A percentile compares a stretch with the other conserved stretches of the same genome.
Evolutionary conservation across 768 basidiomycete genomes (phyloP).

Genomic region (Russula sp.): DNA sequence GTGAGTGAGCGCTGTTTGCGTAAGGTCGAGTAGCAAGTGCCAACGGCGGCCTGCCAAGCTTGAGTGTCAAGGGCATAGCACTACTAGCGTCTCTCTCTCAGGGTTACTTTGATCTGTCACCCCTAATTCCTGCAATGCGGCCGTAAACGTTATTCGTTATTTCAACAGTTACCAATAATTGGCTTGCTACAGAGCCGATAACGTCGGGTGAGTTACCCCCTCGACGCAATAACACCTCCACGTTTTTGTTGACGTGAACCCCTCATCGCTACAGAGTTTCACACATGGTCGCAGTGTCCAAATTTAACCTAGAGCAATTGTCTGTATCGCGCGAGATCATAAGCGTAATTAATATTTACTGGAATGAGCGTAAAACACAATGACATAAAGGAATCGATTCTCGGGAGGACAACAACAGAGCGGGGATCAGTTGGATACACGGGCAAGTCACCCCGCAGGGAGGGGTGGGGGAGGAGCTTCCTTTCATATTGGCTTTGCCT

Average conservation of each 20-base stretch:
- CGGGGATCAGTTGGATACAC: not conserved
- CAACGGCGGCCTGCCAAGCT: no score
- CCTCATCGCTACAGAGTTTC: not conserved
- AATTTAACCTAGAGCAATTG: not conserved
- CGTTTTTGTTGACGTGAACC: not conserved
- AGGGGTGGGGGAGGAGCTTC: not conserved
- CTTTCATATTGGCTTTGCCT: slow-evolving; percentile 9
- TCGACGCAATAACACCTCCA: not conserved
- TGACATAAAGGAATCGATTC: not conserved
- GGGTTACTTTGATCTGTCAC: not conserved
- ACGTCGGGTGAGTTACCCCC: not conserved
- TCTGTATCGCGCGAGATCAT: not conserved
- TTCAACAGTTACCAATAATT: not conserved
- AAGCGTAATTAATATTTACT: not conserved
- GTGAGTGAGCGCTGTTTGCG: no score
- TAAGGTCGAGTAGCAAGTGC: no score
- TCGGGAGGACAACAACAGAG: not conserved
- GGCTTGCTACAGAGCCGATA: not conserved
- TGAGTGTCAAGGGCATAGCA: no score
- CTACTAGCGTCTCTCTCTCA: no score
- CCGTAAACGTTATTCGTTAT: not conserved
- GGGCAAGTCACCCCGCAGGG: not conserved
- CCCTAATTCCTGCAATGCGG: not conserved
- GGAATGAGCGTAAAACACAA: not conserved
- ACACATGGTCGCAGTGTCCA: not conserved